Percentiles rank a stretch among this genome's conserved stretches.
Evolutionary conservation across 306 rosid species (phyloP).

Genomic region (Ormosia emarginata): DNA sequence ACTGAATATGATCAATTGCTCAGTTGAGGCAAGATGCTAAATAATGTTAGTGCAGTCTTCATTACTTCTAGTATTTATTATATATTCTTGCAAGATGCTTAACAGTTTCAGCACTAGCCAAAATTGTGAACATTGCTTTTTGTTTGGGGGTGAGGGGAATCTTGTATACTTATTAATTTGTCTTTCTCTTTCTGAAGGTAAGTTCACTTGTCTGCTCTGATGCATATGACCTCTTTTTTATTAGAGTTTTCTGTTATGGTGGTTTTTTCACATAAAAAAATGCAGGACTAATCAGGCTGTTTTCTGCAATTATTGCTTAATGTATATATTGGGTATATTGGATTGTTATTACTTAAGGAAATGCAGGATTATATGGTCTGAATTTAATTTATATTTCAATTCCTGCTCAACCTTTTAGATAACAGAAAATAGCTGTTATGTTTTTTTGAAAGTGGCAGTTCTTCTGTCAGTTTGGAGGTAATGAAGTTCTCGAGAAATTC

Average conservation of each 20-base stretch:
- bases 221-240: neutral
- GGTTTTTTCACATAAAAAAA: neutral
- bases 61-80: neutral
- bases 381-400: neutral
- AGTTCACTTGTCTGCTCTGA: neutral
- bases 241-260: neutral
- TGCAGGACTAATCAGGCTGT: neutral
- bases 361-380: neutral
- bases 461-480: neutral
- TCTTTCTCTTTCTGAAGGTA: neutral
- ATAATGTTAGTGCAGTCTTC: neutral
- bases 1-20: neutral
- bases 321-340: neutral
- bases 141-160: neutral
- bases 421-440: neutral
- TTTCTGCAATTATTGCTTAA: neutral
- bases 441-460: neutral
- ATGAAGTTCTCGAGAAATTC: slow-evolving; percentile 6
- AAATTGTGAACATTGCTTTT: neutral
- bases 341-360: neutral
- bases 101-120: too few species aligned
- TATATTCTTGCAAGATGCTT: neutral
- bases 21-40: slow-evolving; percentile 7
- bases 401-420: neutral
- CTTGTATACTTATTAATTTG: neutral